A percentile compares a stretch with the other conserved stretches of the same genome.
Evolutionary conservation across 1,139 yeast genomes (phyloP).

Genomic region (Suhomyces yuchorum): DNA sequence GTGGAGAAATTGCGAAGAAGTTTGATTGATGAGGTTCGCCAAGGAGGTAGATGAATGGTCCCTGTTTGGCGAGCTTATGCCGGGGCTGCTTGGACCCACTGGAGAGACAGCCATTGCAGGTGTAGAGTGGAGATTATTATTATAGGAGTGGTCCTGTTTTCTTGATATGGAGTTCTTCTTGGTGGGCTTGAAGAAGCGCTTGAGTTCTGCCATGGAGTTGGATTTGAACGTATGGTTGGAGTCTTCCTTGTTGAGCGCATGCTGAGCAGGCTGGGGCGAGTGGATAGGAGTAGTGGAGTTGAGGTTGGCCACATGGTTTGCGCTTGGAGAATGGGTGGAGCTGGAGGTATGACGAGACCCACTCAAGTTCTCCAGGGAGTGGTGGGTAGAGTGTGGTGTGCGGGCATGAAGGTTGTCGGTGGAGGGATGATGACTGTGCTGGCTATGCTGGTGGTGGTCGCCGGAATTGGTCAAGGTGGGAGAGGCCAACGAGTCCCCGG

Average conservation of each 20-base stretch:
- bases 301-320: background rate
- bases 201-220: constrained; percentile 45
- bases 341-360: constrained; percentile 6
- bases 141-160: constrained; percentile 25
- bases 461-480: constrained; percentile 36
- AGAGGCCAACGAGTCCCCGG: constrained; percentile 37
- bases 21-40: constrained; percentile 48
- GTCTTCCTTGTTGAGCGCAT: constrained; percentile 27
- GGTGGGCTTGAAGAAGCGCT: constrained; percentile 45
- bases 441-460: constrained; percentile 23
- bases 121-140: constrained; percentile 35
- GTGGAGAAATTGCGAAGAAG: constrained; percentile 45
- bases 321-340: constrained; percentile 3
- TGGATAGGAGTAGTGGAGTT: constrained; percentile 8
- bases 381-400: constrained; percentile 4
- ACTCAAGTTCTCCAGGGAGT: constrained; percentile 4
- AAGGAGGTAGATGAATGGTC: constrained; percentile 46
- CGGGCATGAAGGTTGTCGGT: constrained; percentile 5
- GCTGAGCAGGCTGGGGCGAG: constrained; percentile 17
- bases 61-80: constrained; percentile 14
- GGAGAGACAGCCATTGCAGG: constrained; percentile 25
- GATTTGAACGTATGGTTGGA: constrained; percentile 35
- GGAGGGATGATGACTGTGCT: constrained; percentile 16
- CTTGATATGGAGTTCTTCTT: constrained; percentile 33
- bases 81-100: constrained; percentile 3